Conservation (phyloP, 495 filamentous ascomycete species). For the Neurospora sp. region DNA sequence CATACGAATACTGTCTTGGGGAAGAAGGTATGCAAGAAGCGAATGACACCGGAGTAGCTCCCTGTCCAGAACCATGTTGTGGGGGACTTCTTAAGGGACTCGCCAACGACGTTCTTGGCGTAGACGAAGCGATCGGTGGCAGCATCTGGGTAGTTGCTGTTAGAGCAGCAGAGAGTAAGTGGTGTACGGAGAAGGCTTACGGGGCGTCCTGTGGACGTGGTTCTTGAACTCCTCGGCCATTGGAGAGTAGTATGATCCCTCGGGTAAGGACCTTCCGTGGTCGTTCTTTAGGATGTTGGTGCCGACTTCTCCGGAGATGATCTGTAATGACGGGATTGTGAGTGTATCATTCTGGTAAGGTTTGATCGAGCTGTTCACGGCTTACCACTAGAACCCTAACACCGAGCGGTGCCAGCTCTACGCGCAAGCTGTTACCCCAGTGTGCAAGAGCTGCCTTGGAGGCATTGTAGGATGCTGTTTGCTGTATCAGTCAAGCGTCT, state of each 20-base stretch:
- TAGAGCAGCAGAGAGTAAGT: neutral
- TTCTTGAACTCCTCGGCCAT: neutral
- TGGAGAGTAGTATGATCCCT: neutral
- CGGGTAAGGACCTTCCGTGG: neutral
- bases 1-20: neutral
- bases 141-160: neutral
- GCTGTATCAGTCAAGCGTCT: neutral
- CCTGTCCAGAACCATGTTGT: neutral
- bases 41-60: neutral
- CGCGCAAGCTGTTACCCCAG: neutral
- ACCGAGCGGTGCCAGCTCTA: neutral
- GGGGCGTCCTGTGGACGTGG: neutral
- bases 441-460: neutral
- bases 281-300: neutral
- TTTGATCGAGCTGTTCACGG: rapidly evolving
- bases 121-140: neutral
- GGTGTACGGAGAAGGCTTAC: neutral
- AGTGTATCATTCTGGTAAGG: rapidly evolving
- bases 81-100: neutral
- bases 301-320: neutral
- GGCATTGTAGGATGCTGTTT: neutral
- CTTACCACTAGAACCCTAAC: neutral
- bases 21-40: neutral
- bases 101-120: neutral
- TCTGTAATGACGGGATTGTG: neutral